phyloP scores from a whole-genome alignment of 441 rosid genomes.

The Hura crepitans region DNA sequence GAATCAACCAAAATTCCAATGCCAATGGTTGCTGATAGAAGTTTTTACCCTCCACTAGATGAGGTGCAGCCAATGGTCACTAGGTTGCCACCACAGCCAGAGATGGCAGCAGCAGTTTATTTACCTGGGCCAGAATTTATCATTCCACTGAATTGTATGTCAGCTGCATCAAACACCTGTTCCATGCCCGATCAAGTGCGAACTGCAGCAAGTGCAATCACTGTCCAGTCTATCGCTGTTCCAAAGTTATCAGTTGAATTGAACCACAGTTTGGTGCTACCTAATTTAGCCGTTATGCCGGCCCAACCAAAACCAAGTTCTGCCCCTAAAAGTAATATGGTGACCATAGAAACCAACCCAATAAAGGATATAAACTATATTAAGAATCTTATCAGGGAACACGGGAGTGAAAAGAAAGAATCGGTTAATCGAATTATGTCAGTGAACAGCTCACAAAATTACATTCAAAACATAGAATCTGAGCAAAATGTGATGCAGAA shows the following conservation, averaged over 20 bases:
- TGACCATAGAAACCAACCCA: conserved; percentile 16
- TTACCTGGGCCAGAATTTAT: not conserved
- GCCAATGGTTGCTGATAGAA: conserved; percentile 10
- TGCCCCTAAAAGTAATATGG: conserved; percentile 10
- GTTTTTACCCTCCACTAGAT: conserved; percentile 12
- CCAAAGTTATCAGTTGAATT: not conserved
- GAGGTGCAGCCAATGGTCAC: conserved; percentile 23
- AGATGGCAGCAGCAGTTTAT: conserved; percentile 26
- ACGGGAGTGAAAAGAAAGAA: conserved; percentile 46
- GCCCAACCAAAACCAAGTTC: conserved; percentile 17
- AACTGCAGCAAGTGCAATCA: conserved; percentile 4
- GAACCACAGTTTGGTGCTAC: not conserved
- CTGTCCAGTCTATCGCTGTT: conserved; percentile 12
- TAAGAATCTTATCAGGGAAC: conserved; percentile 62
- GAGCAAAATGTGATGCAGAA: conserved; percentile 19
- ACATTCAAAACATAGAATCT: conserved; percentile 22
- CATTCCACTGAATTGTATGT: not conserved
- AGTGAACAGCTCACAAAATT: conserved; percentile 25
- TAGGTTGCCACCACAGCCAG: conserved; percentile 19
- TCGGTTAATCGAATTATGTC: conserved; percentile 17
- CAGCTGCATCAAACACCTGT: conserved; percentile 12
- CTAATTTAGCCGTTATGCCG: conserved; percentile 5
- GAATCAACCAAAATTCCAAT: conserved; percentile 12
- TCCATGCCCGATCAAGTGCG: conserved; percentile 21
- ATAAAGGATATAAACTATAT: conserved; percentile 43